Percentiles rank a stretch among this genome's conserved stretches.
Conservation (phyloP, 2,329 filamentous ascomycete genomes). For the Cladophialophora bantiana region DNA sequence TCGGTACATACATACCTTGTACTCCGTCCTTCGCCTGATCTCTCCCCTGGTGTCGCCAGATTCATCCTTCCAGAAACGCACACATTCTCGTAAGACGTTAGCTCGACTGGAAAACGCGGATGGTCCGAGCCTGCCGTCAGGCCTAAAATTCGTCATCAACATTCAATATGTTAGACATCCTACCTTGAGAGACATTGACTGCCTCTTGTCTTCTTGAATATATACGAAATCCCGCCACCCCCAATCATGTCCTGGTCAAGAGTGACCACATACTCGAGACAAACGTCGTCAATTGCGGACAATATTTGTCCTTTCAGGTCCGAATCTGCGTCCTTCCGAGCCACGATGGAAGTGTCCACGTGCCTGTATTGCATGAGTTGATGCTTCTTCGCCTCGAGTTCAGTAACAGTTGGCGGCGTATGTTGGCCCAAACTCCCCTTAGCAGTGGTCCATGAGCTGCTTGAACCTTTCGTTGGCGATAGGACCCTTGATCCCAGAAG, state of each 20-base stretch:
- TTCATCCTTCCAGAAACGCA: background rate
- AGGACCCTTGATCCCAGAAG: background rate
- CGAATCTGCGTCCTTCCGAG: constrained; percentile 5
- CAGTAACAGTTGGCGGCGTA: constrained; percentile 19
- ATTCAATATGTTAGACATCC: background rate
- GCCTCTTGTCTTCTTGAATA: constrained; percentile 39
- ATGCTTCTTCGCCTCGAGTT: constrained; percentile 49
- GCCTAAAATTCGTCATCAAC: background rate
- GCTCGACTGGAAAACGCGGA: background rate
- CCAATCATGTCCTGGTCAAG: constrained; percentile 32
- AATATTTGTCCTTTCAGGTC: constrained; percentile 17
- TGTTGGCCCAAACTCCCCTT: background rate
- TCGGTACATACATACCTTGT: too few relatives aligned
- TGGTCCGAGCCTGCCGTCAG: background rate
- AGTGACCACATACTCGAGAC: constrained; percentile 36
- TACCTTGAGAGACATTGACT: constrained; percentile 17
- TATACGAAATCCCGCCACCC: constrained; percentile 36
- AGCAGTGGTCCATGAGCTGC: constrained; percentile 2
- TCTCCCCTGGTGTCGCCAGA: background rate
- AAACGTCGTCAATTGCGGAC: constrained; percentile 34
- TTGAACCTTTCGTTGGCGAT: background rate
- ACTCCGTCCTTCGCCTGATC: background rate
- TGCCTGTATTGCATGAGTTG: constrained; percentile 54
- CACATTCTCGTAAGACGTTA: background rate
- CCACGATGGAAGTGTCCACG: constrained; percentile 49